These are phyloP conservation scores for Fusarium odoratissimum DNA, from an alignment of 2,329 filamentous ascomycete species.

Conservation along the genomic window DNA sequence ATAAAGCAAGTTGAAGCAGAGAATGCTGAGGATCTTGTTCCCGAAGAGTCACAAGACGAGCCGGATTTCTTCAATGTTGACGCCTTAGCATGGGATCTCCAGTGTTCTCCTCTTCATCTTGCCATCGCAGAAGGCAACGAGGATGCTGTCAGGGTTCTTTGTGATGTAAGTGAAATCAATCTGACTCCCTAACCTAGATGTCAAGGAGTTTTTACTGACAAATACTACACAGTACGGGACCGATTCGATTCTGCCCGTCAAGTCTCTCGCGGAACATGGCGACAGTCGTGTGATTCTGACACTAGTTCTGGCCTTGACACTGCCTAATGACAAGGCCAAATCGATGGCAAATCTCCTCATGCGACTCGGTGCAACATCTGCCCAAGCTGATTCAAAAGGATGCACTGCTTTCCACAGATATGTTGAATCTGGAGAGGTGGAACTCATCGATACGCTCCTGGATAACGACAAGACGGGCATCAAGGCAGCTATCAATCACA, in stretches of 20 bases:
- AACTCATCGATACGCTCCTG: slow-evolving; percentile 62
- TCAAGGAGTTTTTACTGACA: slow-evolving; percentile 10
- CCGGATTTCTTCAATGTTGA: slow-evolving; percentile 86
- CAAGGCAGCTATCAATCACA: slow-evolving; percentile 74
- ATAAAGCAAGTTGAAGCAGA: slow-evolving; percentile 60
- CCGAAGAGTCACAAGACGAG: slow-evolving; percentile 69
- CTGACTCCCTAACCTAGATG: neutral
- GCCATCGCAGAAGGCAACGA: slow-evolving; percentile 80
- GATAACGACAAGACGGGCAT: slow-evolving; percentile 70
- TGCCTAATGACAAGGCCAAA: slow-evolving; percentile 72
- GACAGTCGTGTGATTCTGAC: slow-evolving; percentile 74
- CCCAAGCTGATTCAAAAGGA: slow-evolving; percentile 75
- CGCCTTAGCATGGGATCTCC: slow-evolving; percentile 81
- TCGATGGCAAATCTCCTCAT: slow-evolving; percentile 74
- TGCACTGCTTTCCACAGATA: slow-evolving; percentile 75
- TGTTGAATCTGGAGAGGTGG: slow-evolving; percentile 61
- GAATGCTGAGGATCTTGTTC: slow-evolving; percentile 53
- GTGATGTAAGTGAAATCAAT: slow-evolving; percentile 58
- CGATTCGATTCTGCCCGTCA: slow-evolving; percentile 80
- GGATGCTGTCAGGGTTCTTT: slow-evolving; percentile 75
- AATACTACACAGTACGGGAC: slow-evolving; percentile 72
- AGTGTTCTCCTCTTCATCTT: slow-evolving; percentile 79
- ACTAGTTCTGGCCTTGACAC: slow-evolving; percentile 72
- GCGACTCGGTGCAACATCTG: slow-evolving; percentile 75
- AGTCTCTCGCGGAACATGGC: slow-evolving; percentile 65